Base-by-base conservation (phyloP, 768 basidiomycete species). In the Auricularia sp. region DNA sequence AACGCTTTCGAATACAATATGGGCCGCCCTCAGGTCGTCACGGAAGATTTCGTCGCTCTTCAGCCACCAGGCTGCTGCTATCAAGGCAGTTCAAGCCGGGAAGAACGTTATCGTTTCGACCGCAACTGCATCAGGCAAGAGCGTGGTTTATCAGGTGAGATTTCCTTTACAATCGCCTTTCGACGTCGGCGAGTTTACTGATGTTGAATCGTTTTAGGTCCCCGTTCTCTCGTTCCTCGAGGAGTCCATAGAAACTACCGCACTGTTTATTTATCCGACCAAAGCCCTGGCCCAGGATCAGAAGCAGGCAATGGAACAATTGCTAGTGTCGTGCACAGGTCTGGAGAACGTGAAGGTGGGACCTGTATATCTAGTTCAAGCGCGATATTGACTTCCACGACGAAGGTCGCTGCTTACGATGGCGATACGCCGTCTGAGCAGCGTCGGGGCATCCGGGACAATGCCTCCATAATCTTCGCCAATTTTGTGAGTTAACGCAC, bases 201-300 rank as follows among this genome's bases (percentile, higher is more conserved):
- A 29, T 29, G 29, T 29, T 29, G 29, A 29, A 29, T 14, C 56
- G 11, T 3, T 12, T 58, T 62, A 92, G 88, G 81, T 93, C 23
- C 92, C 93, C 0, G 70, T 91, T 4, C 73, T 95, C 65, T 79
- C 74, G 47, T 82, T 82, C 67, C 74, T 94, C 62, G 86, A 91
- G 74, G 78, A 81, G 29, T 81, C 92, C 70, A 70, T 72, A 0
- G 70, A 74, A 14, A 72, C 87, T 10, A 94, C 87, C 0, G 90
- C 90, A 0, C 81, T 96, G 44, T 88, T 92, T 70, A 83, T 96
- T 42, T 96, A 93, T 69, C 93, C 93, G 1, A 96, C 93, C 0
- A 96, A 96, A 77, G 90, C 93, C 16, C 77, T 96, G 47, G 93
- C 93, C 1, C 93, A 96, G 74, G 93, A 96, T 70, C 93, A 96